Percentiles rank a stretch among this genome's conserved stretches.
phyloP scores from a whole-genome alignment of 768 basidiomycete genomes.

The Termitomyces sp. region DNA sequence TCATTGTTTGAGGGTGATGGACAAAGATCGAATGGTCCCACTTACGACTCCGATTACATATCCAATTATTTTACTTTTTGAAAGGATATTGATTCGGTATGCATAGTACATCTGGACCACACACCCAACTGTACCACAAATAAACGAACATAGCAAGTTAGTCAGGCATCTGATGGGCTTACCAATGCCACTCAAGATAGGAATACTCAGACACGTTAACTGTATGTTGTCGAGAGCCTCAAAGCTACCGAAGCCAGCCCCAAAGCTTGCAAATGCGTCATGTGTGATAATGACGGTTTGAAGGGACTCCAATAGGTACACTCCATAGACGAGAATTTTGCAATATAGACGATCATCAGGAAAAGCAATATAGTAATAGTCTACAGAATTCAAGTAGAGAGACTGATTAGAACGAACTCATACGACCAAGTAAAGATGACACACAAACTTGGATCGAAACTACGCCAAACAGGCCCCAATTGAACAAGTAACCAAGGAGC shows the following conservation, averaged over 20 bases:
- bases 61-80: slow-evolving; percentile 15
- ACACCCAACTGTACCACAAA: slow-evolving; percentile 19
- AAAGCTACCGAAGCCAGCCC: slow-evolving; percentile 20
- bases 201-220: slow-evolving; percentile 20
- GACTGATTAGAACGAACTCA: not conserved
- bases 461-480: slow-evolving; percentile 23
- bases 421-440: not conserved
- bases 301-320: slow-evolving; percentile 22
- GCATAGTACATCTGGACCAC: slow-evolving; percentile 27
- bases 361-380: slow-evolving; percentile 27
- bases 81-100: slow-evolving; percentile 26
- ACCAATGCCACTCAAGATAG: slow-evolving; percentile 24
- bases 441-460: slow-evolving; percentile 25
- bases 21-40: not conserved
- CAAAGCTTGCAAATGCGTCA: slow-evolving; percentile 23
- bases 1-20: not conserved
- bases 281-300: slow-evolving; percentile 21
- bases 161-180: not conserved
- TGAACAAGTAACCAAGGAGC: slow-evolving; percentile 24
- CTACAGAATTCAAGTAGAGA: slow-evolving; percentile 7
- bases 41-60: slow-evolving; percentile 13
- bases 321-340: slow-evolving; percentile 21
- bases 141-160: not conserved
- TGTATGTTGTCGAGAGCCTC: slow-evolving; percentile 18
- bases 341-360: slow-evolving; percentile 18